Evolutionary conservation across 495 filamentous ascomycete genomes (phyloP), one percentile per base, ranked within the genome.

Genomic region (Choiromyces venosus): DNA sequence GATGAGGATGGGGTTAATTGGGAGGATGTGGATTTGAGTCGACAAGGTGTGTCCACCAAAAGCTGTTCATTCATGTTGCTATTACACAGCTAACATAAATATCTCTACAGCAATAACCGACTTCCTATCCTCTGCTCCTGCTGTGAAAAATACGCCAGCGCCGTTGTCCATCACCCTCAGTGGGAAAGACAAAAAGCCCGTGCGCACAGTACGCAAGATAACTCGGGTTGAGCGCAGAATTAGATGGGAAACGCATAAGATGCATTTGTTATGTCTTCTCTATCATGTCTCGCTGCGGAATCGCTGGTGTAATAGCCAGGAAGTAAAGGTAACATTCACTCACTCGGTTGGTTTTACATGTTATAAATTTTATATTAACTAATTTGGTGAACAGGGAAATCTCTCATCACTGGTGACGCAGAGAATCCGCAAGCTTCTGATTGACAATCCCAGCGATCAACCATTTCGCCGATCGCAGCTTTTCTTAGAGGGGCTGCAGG

Each of bases 241-340:
- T 16, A 86, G 94, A 52, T 81, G 95, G 37, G 87, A 95, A 72
- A 84, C 92, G 40, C 95, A 99, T 80, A 97, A 96, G 82, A 84
- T 87, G 76, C 93, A 99, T 83, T 66, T 98, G 3, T 85, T 96
- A 40, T 96, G 93, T 77, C 85, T 97, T 1, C 81, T 98, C 39
- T 85, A 85, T 5, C 92, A 97, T 82, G 87, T 91, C 29, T 86
- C 90, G 74, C 82, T 87, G 36, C 87, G 93, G 56, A 98, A 97
- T 80, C 82, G 84, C 69, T 98, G 94, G 94, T 98, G 94, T 80
- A 97, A 97, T 81, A 89, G 95, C 81, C 74, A 84, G 19, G 81
- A 84, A 73, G 84, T 90, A 46, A 90, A 95, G 83, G 86, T 87
- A 77, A 56, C 81, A 61, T 75, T 37, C 70, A 38, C 64, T 38